Conservation (phyloP, 768 basidiomycete species). For the Xerocomus spinulosus region DNA sequence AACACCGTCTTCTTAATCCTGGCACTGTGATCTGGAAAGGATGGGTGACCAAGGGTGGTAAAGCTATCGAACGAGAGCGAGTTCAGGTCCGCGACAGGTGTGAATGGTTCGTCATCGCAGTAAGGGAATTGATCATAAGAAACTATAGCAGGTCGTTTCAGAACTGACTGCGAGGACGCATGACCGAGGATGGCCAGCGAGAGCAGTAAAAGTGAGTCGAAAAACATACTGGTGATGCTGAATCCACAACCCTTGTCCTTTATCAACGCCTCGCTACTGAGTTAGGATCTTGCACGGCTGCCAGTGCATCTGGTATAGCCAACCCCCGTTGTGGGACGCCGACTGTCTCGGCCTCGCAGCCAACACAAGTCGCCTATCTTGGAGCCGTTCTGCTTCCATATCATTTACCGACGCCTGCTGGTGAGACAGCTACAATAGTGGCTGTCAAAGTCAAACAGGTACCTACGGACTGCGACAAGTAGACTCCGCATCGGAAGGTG, state of each 20-base stretch:
- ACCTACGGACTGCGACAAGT: not conserved
- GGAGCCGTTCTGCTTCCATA: no score
- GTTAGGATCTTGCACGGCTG: no score
- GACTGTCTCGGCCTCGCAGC: no score
- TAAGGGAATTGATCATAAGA: not conserved
- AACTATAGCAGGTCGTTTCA: no score
- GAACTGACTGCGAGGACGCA: not conserved
- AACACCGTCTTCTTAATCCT: conserved; percentile 35
- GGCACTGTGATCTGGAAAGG: conserved; percentile 39
- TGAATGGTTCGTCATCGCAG: conserved; percentile 28
- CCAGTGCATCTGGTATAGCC: no score
- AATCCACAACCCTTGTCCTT: not conserved
- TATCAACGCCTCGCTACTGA: not conserved
- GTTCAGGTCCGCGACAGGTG: conserved; percentile 28
- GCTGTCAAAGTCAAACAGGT: not conserved
- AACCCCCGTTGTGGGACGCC: no score
- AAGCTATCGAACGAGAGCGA: conserved; percentile 30
- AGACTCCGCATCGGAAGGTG: no score
- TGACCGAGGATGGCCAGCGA: not conserved
- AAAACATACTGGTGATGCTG: not conserved
- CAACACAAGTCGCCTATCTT: no score
- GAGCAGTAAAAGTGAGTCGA: not conserved
- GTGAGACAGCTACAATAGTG: no score
- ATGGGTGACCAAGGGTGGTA: conserved; percentile 38
- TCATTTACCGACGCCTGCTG: no score